A percentile compares a stretch with the other conserved stretches of the same genome.
phyloP scores from a whole-genome alignment of 768 basidiomycete genomes.

The Macrolepiota fuliginosa region DNA sequence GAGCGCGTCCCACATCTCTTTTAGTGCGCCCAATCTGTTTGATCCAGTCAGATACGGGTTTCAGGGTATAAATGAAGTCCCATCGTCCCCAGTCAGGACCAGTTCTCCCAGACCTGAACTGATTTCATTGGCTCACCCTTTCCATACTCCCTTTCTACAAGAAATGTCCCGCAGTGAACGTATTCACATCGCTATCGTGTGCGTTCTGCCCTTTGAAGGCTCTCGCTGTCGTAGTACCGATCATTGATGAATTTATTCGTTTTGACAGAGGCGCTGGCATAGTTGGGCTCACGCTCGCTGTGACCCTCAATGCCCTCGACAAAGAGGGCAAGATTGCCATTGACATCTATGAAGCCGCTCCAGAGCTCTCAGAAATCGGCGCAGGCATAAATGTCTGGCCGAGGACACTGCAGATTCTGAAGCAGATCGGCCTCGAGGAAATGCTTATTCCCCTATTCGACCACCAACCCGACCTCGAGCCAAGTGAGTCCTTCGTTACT shows the following conservation, averaged over 20 bases:
- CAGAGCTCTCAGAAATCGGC: constrained; percentile 37
- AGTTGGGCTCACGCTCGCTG: constrained; percentile 37
- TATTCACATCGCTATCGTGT: not conserved
- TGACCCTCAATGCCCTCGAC: constrained; percentile 26
- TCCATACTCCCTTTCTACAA: not conserved
- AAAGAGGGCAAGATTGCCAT: constrained; percentile 25
- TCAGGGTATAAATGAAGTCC: not conserved
- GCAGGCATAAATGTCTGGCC: constrained; percentile 42
- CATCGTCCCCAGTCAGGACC: not conserved
- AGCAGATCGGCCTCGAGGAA: constrained; percentile 14
- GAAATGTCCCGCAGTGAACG: not conserved
- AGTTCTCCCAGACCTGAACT: not conserved
- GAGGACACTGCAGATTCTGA: constrained; percentile 15
- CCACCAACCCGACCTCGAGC: constrained; percentile 14
- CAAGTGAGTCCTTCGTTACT: constrained; percentile 8
- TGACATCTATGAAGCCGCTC: constrained; percentile 41
- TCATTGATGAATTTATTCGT: not conserved
- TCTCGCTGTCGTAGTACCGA: not conserved
- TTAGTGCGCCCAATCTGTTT: not conserved
- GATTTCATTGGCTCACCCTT: not conserved
- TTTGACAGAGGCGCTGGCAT: constrained; percentile 37
- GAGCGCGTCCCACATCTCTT: not conserved
- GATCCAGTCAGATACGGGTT: not conserved
- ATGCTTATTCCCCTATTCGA: constrained; percentile 14
- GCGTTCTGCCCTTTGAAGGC: not conserved